Evolutionary conservation across 305 asterid genomes (phyloP).

Genomic region (Fraxinus greggii): DNA sequence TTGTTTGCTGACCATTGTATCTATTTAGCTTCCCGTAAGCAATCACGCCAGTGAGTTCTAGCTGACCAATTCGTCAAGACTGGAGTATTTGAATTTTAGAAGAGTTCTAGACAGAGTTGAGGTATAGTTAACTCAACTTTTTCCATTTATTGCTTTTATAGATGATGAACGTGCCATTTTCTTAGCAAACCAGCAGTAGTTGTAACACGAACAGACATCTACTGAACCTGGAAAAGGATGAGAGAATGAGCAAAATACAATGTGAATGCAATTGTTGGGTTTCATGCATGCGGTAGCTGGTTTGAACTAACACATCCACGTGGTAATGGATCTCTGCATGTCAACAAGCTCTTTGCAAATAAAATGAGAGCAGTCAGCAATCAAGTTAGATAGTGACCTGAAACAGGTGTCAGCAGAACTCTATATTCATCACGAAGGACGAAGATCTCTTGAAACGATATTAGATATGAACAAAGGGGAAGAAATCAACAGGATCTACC

Average conservation of each 20-base stretch:
- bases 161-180: conserved; percentile 23
- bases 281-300: neutral
- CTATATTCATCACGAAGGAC: neutral
- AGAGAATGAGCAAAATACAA: conserved; percentile 11
- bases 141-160: conserved; percentile 26
- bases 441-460: neutral
- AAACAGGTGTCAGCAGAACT: neutral
- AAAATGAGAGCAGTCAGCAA: neutral
- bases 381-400: neutral
- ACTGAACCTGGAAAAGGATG: conserved; percentile 28
- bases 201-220: conserved; percentile 21
- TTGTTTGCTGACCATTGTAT: conserved; percentile 71
- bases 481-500: neutral
- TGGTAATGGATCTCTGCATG: neutral
- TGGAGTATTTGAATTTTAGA: conserved; percentile 17
- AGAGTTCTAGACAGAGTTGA: conserved; percentile 25
- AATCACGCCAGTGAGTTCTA: conserved; percentile 31
- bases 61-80: conserved; percentile 27
- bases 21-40: conserved; percentile 31
- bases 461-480: neutral
- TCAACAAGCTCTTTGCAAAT: neutral
- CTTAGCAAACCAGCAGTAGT: conserved; percentile 24
- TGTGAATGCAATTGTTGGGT: conserved; percentile 2
- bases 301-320: conserved; percentile 7
- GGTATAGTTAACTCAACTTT: conserved; percentile 17